A percentile compares a stretch with the other conserved stretches of the same genome.
phyloP scores from a whole-genome alignment of 352 stramenopile species.

The Blastocystis sp. region DNA sequence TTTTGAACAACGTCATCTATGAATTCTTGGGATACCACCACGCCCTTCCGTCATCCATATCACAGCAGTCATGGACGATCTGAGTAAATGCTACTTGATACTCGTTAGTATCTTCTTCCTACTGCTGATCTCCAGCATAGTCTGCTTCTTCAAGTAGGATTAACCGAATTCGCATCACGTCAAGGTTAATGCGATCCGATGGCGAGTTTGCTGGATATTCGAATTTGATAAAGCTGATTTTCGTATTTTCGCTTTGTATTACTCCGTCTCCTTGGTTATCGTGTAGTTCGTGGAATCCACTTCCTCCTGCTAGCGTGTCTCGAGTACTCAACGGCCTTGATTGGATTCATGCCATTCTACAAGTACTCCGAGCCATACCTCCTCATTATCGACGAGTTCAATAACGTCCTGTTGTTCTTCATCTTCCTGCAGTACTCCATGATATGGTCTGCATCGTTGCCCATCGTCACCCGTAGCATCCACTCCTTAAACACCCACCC shows the following conservation, averaged over 20 bases:
- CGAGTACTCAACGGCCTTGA: background rate
- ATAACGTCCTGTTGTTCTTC: constrained; percentile 46
- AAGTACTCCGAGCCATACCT: constrained; percentile 2
- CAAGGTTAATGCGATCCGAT: background rate
- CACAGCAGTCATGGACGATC: background rate
- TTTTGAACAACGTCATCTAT: background rate
- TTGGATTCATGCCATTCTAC: constrained; percentile 56
- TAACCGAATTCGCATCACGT: background rate
- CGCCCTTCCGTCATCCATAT: background rate
- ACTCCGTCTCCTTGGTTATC: background rate
- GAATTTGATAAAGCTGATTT: background rate
- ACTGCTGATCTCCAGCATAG: background rate
- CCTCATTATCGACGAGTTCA: constrained; percentile 19
- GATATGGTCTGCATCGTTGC: background rate
- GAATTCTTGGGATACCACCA: background rate
- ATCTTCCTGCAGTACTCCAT: constrained; percentile 22
- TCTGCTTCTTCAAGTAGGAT: background rate
- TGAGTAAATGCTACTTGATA: background rate
- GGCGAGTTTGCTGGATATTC: background rate
- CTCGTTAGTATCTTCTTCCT: background rate
- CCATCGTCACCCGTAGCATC: constrained; percentile 10
- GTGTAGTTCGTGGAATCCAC: constrained; percentile 42
- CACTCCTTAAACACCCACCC: constrained; percentile 57
- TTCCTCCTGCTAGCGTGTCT: background rate
- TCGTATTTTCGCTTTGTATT: constrained; percentile 23